phyloP scores from a whole-genome alignment of 371 early-diverging fungal genomes.

The Vittaforma corneae region DNA sequence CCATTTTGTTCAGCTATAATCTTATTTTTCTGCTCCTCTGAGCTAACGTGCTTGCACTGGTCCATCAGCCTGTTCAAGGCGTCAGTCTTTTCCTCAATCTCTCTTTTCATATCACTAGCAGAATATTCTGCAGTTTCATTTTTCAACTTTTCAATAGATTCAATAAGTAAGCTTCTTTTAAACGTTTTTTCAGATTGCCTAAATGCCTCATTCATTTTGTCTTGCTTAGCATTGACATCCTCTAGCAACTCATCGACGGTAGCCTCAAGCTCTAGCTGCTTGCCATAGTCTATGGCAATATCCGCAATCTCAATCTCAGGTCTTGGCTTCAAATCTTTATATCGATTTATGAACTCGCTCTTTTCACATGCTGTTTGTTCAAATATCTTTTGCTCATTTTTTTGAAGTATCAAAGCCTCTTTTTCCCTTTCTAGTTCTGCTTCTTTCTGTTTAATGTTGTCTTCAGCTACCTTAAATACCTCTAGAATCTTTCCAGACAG shows the following conservation, averaged over 20 bases:
- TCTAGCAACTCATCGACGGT: not conserved
- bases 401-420: not conserved
- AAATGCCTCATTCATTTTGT: not conserved
- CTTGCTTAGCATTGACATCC: not conserved
- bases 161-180: not conserved
- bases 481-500: conserved; percentile 1
- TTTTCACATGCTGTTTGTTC: not conserved
- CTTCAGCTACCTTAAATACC: conserved; percentile 15
- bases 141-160: not conserved
- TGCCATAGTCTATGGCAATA: not conserved
- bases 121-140: not conserved
- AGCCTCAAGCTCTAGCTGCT: not conserved
- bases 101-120: not conserved
- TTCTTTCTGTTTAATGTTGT: not conserved
- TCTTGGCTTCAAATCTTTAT: not conserved
- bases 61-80: not conserved
- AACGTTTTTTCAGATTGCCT: not conserved
- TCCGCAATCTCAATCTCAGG: not conserved
- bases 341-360: not conserved
- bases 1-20: no score
- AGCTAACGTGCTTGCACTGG: not conserved
- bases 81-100: not conserved
- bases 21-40: not conserved
- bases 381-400: not conserved
- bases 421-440: not conserved